Evolutionary conservation across 2,329 filamentous ascomycete species (phyloP).

Genomic region (Calonectria crousiana): DNA sequence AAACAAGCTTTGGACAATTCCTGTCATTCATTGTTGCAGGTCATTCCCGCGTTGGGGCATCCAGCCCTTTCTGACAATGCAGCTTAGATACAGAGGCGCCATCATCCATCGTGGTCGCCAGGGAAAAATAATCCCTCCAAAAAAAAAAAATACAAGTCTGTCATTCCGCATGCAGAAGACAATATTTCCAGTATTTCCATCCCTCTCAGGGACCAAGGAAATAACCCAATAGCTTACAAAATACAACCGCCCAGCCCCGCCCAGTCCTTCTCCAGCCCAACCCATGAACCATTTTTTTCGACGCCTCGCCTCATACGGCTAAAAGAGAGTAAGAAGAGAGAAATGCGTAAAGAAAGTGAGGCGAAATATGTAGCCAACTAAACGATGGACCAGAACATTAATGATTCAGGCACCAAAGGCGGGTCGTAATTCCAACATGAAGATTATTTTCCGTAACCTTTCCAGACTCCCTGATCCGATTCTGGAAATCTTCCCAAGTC

Average conservation of each 20-base stretch:
- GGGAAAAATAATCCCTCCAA: conserved; percentile 7
- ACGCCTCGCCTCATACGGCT: conserved; percentile 17
- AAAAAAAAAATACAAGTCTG: not conserved
- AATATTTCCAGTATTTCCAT: not conserved
- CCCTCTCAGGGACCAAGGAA: conserved; percentile 3
- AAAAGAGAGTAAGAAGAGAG: conserved; percentile 12
- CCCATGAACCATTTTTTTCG: conserved; percentile 23
- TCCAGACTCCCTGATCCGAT: conserved; percentile 23
- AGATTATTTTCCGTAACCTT: conserved; percentile 22
- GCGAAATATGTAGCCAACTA: conserved; percentile 5
- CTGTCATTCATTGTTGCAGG: conserved; percentile 18
- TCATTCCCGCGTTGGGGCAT: conserved; percentile 16
- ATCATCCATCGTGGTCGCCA: not conserved
- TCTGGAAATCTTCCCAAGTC: conserved; percentile 19
- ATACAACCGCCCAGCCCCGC: conserved; percentile 16
- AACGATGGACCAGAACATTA: conserved; percentile 2
- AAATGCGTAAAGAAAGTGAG: conserved; percentile 13
- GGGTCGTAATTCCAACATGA: conserved; percentile 28
- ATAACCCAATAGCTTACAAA: conserved; percentile 11
- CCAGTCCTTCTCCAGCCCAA: conserved; percentile 16
- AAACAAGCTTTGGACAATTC: conserved; percentile 15
- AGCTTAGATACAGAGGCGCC: conserved; percentile 21
- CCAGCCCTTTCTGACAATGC: conserved; percentile 22
- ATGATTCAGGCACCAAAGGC: conserved; percentile 15
- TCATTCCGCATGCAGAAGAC: conserved; percentile 8